Percentiles rank a stretch among this genome's conserved stretches.
Conservation (phyloP, 2,329 filamentous ascomycete species). For the Diplodia corticola region DNA sequence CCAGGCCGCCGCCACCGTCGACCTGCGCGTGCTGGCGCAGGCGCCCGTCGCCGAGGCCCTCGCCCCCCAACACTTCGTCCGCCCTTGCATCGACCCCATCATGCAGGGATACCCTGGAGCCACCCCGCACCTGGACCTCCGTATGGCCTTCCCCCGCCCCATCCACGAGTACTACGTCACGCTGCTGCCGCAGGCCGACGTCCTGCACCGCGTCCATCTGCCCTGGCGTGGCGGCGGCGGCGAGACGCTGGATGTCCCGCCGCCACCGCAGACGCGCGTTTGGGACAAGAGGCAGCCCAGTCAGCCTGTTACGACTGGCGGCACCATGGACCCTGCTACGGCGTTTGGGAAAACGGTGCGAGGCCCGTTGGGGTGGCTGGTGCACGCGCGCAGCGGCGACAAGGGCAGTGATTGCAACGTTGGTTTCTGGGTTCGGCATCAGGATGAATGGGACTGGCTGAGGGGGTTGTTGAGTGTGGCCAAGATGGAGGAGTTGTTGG, state of each 20-base stretch:
- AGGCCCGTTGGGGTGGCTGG: conserved; percentile 41
- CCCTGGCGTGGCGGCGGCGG: conserved; percentile 33
- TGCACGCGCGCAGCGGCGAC: conserved; percentile 38
- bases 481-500: conserved; percentile 33
- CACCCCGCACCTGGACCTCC: conserved; percentile 42
- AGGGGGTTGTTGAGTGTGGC: conserved; percentile 32
- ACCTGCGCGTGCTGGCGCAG: conserved; percentile 50
- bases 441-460: conserved; percentile 39
- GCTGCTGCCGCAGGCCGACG: conserved; percentile 31
- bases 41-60: conserved; percentile 41
- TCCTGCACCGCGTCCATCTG: conserved; percentile 33
- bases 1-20: conserved; percentile 53
- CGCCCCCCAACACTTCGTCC: conserved; percentile 41
- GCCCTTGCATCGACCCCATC: conserved; percentile 44
- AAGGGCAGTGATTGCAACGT: conserved; percentile 41
- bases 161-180: conserved; percentile 47
- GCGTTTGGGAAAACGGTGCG: conserved; percentile 40
- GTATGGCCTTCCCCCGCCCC: conserved; percentile 43
- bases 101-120: conserved; percentile 49
- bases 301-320: conserved; percentile 24
- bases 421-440: conserved; percentile 39
- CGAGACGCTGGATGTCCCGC: conserved; percentile 34
- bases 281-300: conserved; percentile 41
- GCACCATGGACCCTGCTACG: conserved; percentile 23
- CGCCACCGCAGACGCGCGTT: conserved; percentile 34